Evolutionary conservation across 345 rosid genomes (phyloP), one percentile per base, ranked within the genome.

Genomic region (Syzygium oleosum): DNA sequence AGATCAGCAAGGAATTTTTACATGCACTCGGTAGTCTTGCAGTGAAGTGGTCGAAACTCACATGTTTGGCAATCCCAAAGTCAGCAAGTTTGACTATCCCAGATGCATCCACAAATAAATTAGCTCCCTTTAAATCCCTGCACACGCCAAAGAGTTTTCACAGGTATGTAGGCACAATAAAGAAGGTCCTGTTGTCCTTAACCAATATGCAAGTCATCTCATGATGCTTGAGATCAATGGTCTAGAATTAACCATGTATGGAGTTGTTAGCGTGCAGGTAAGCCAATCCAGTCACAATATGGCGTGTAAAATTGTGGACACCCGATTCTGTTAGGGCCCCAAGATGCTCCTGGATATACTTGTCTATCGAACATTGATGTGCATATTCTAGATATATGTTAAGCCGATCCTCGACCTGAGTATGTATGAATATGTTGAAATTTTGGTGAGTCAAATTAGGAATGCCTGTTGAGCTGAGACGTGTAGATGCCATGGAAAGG

Each of bases 61-160:
- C 99, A 88, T 93, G 98, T 92, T 97, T 96, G 53, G 99, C 94
- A 98, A 94, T 97, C 90, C 99, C 99, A 89, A 95, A 97, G 88
- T 95, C 96, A 14, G 98, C 98, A 84, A 97, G 99, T 93, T 95
- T 97, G 83, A 96, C 99, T 54, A 95, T 96, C 29, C 99, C 99
- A 86, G 88, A 93, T 87, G 97, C 98, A 93, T 97, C 97, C 84
- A 97, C 98, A 85, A 97, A 98, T 88, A 95, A 92, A 93, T 97
- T 96, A 88, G 99, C 99, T 68, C 96, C 99, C 91, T 97, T 96
- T 86, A 96, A 95, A 89, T 94, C 98, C 94, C 95, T 96, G 59
- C 84, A 79, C 46, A 17, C 2, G 46, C 79, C 46, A 29, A 1
- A 1, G 78, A 65, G 41, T 65, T 29, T 29, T 29, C 12, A 63